Evolutionary conservation across 768 basidiomycete species (phyloP).

Genomic region (Russula emetica): DNA sequence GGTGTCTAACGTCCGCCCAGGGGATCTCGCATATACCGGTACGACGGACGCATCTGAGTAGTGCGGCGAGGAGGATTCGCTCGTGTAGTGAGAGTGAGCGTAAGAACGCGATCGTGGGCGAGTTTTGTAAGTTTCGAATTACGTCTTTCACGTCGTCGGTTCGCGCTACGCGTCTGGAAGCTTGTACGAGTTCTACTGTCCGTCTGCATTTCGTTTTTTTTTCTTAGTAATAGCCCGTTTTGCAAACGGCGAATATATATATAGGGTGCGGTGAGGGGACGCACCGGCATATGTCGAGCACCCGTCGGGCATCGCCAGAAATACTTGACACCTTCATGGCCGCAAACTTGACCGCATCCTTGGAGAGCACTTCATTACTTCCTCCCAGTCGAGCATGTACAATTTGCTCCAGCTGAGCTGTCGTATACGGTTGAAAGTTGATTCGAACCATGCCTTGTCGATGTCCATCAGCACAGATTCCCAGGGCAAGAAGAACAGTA

Average conservation of each 20-base stretch:
- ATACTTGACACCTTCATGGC: conserved; percentile 74
- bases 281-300: conserved; percentile 88
- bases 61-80: conserved; percentile 77
- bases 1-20: conserved; percentile 77
- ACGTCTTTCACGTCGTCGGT: conserved; percentile 74
- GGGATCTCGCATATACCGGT: conserved; percentile 85
- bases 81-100: conserved; percentile 83
- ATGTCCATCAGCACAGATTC: no score
- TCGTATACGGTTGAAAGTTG: no score
- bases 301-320: conserved; percentile 90
- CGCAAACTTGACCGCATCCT: conserved; percentile 79
- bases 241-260: no score
- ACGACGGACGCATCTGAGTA: conserved; percentile 75
- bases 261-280: conserved; percentile 25
- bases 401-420: conserved; percentile 74
- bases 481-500: no score
- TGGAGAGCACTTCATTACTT: conserved; percentile 49
- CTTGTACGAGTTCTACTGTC: conserved; percentile 73
- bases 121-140: conserved; percentile 83
- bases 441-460: no score
- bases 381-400: conserved; percentile 72
- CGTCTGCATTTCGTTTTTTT: conserved; percentile 46
- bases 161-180: conserved; percentile 48
- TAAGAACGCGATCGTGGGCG: conserved; percentile 80
- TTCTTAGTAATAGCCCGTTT: no score